phyloP scores from a whole-genome alignment of 352 stramenopile species.

The Globisporangium cylindrosporum region DNA sequence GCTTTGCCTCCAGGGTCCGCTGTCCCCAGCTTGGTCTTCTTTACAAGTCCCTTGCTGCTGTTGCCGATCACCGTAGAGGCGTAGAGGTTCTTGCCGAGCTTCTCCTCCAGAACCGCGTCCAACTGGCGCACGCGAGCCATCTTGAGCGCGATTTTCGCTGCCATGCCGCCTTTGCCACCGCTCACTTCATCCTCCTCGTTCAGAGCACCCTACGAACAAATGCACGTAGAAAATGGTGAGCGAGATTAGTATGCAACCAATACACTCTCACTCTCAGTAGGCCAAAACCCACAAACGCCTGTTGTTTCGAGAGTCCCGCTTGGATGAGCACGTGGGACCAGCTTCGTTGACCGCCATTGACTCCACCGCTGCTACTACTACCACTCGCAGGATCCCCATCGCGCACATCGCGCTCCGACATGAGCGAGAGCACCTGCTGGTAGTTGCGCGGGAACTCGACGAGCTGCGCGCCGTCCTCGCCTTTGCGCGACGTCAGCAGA shows the following conservation, averaged over 20 bases:
- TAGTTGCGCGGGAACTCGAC: conserved; percentile 66
- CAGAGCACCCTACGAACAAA: conserved; percentile 33
- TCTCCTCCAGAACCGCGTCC: conserved; percentile 57
- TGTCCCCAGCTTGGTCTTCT: neutral
- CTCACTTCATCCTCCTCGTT: conserved; percentile 34
- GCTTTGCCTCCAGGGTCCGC: neutral
- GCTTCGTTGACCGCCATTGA: conserved; percentile 24
- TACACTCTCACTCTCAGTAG: neutral
- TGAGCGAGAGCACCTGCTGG: conserved; percentile 61
- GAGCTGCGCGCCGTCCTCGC: conserved; percentile 47
- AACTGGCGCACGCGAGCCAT: conserved; percentile 63
- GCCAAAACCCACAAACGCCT: conserved; percentile 46
- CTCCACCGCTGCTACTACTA: neutral
- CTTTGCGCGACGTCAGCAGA: conserved; percentile 31
- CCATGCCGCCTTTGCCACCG: conserved; percentile 26
- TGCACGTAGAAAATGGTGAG: neutral
- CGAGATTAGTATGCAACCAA: neutral
- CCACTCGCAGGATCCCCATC: conserved; percentile 8
- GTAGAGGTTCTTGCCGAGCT: conserved; percentile 63
- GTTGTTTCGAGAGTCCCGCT: conserved; percentile 57
- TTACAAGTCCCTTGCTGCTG: conserved; percentile 5
- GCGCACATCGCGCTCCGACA: conserved; percentile 53
- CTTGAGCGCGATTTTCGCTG: conserved; percentile 70
- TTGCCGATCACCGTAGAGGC: conserved; percentile 22
- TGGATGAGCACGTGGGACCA: conserved; percentile 67